A percentile compares a stretch with the other conserved stretches of the same genome.
phyloP scores from a whole-genome alignment of 192 early-diverging fungal species.

The Linnemannia schmuckeri region DNA sequence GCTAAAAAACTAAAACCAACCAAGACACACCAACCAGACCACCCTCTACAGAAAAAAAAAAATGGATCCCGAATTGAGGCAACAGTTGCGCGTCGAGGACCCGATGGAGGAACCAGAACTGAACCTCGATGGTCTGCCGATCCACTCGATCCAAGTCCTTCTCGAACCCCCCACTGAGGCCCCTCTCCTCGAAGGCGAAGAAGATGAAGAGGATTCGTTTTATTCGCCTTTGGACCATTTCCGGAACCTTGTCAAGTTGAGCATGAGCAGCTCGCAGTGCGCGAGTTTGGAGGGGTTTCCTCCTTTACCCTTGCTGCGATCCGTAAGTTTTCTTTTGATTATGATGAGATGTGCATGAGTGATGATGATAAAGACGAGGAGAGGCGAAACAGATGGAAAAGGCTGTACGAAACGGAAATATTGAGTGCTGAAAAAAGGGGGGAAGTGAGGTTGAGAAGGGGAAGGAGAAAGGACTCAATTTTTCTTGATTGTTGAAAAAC shows the following conservation, averaged over 20 bases:
- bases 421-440: not conserved
- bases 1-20: conserved; percentile 6
- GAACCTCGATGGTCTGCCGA: conserved; percentile 35
- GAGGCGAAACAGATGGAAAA: conserved; percentile 1
- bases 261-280: conserved; percentile 46
- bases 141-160: conserved; percentile 33
- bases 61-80: conserved; percentile 47
- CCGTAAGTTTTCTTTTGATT: conserved; percentile 40
- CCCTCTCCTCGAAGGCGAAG: conserved; percentile 6
- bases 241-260: conserved; percentile 47
- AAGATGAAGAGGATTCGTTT: conserved; percentile 39
- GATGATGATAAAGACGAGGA: not conserved
- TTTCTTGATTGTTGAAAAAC: too few relatives aligned
- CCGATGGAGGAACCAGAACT: conserved; percentile 49
- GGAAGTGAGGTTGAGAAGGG: not conserved
- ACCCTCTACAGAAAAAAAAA: not conserved
- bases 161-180: conserved; percentile 25
- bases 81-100: conserved; percentile 42
- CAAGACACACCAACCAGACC: not conserved
- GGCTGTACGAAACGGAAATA: not conserved
- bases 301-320: conserved; percentile 36
- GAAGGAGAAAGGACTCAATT: not conserved
- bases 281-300: conserved; percentile 40
- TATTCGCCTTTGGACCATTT: conserved; percentile 55
- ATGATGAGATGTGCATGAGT: not conserved